phyloP scores from a whole-genome alignment of 2,329 filamentous ascomycete genomes.

The Diaporthe sp. region DNA sequence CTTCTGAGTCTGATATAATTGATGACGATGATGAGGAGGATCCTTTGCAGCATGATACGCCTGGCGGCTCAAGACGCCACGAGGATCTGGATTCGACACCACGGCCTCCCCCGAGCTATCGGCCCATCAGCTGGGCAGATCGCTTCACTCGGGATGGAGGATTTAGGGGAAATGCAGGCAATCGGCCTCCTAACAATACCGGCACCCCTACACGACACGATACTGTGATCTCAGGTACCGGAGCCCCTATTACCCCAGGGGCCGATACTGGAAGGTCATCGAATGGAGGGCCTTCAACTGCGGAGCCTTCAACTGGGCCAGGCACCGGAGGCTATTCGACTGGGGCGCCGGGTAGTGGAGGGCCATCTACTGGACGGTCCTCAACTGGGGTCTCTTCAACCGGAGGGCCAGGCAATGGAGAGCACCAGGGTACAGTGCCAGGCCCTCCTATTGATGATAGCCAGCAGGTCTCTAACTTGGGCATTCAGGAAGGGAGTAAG shows the following conservation, averaged over 20 bases:
- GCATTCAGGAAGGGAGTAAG: background rate
- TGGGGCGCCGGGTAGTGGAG: background rate
- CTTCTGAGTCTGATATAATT: background rate
- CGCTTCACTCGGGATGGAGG: conserved; percentile 11
- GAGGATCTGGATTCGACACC: background rate
- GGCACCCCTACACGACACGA: background rate
- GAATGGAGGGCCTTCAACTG: background rate
- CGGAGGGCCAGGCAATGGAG: background rate
- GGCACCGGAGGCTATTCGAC: background rate
- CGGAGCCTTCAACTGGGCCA: background rate
- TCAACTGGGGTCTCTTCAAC: background rate
- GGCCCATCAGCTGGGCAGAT: conserved; percentile 21
- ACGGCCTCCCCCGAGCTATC: conserved; percentile 18
- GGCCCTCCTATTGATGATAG: background rate
- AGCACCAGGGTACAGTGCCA: background rate
- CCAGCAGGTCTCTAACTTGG: background rate
- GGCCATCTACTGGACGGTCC: background rate
- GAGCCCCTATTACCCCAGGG: background rate
- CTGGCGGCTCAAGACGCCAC: background rate
- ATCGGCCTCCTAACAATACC: background rate
- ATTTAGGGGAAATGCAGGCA: background rate
- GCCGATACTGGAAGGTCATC: no score
- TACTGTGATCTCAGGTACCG: background rate
- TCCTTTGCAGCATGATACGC: background rate
- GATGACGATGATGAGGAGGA: conserved; percentile 18